Evolutionary conservation across 2,329 filamentous ascomycete species (phyloP).

Genomic region (Teratosphaeria epicoccoides): DNA sequence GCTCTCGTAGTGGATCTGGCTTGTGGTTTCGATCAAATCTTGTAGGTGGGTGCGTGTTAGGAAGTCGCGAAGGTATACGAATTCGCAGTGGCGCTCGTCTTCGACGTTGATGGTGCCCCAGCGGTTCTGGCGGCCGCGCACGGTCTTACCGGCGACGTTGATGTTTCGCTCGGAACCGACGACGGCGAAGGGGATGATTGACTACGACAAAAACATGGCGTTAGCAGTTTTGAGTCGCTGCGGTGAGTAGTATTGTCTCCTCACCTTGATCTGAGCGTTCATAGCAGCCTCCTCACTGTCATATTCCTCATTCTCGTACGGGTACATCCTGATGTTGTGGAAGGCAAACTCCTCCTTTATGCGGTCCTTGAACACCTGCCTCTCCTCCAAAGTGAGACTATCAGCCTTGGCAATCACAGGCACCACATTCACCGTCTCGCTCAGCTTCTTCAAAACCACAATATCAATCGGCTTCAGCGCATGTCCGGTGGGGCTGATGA

Average conservation of each 20-base stretch:
- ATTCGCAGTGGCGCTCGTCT: conserved; percentile 99
- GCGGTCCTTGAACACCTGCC: conserved; percentile 86
- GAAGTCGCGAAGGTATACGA: conserved; percentile 97
- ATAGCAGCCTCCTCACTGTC: conserved; percentile 90
- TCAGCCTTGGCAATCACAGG: conserved; percentile 98
- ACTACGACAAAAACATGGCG: conserved; percentile 44
- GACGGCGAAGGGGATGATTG: conserved; percentile 91
- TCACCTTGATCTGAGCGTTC: conserved; percentile 93
- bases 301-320: conserved; percentile 98
- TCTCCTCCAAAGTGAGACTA: conserved; percentile 89
- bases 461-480: conserved; percentile 99
- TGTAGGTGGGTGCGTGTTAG: conserved; percentile 95
- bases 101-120: conserved; percentile 99
- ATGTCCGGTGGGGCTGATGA: conserved; percentile 97
- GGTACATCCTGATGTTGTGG: conserved; percentile 99
- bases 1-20: conserved; percentile 97
- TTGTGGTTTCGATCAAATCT: conserved; percentile 97
- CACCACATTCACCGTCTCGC: conserved; percentile 97
- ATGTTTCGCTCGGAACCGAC: conserved; percentile 98
- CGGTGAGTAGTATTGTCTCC: conserved; percentile 9
- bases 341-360: conserved; percentile 99
- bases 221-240: conserved; percentile 4
- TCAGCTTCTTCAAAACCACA: conserved; percentile 98
- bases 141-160: conserved; percentile 93
- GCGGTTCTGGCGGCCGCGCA: conserved; percentile 86